Percentiles rank a stretch among this genome's conserved stretches.
Evolutionary conservation across 352 stramenopile species (phyloP).

Genomic region (Globisporangium cystogenes): DNA sequence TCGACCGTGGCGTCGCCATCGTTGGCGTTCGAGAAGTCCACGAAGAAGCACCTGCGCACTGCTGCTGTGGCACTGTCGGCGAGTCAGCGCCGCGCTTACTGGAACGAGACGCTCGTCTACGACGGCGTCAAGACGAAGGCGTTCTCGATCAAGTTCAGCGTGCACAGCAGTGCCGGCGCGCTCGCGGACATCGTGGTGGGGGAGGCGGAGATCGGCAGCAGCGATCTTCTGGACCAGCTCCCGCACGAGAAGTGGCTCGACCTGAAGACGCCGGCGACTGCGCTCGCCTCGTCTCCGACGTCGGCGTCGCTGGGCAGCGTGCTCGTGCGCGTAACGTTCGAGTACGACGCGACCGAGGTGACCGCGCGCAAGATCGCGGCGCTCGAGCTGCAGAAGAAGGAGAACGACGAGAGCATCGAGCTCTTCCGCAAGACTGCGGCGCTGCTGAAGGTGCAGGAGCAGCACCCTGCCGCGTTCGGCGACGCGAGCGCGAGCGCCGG

Average conservation of each 20-base stretch:
- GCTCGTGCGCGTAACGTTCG: constrained; percentile 52
- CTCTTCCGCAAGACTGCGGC: constrained; percentile 49
- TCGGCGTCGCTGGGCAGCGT: constrained; percentile 30
- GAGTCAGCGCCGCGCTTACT: constrained; percentile 22
- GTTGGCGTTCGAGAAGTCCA: constrained; percentile 59
- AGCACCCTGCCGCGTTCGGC: constrained; percentile 72
- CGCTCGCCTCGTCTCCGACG: constrained; percentile 2
- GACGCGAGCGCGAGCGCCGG: constrained; percentile 34
- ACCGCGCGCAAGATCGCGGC: constrained; percentile 30
- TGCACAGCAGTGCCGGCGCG: constrained; percentile 49
- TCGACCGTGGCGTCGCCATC: constrained; percentile 53
- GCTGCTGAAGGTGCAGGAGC: constrained; percentile 34
- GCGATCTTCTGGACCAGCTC: constrained; percentile 50
- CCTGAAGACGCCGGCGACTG: constrained; percentile 32
- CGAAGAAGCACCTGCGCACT: constrained; percentile 65
- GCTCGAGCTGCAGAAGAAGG: constrained; percentile 48
- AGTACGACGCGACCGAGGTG: constrained; percentile 40
- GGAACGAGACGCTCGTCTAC: constrained; percentile 49
- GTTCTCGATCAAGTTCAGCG: constrained; percentile 57
- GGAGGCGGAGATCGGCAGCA: constrained; percentile 51
- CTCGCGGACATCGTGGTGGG: constrained; percentile 68
- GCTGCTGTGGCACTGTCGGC: constrained; percentile 13
- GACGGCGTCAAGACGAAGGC: constrained; percentile 61
- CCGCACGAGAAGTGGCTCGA: constrained; percentile 50
- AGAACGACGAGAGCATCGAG: constrained; percentile 63